These are phyloP conservation scores for Brettanomyces custersianus DNA, from an alignment of 805 yeast species.

Conservation along the genomic window DNA sequence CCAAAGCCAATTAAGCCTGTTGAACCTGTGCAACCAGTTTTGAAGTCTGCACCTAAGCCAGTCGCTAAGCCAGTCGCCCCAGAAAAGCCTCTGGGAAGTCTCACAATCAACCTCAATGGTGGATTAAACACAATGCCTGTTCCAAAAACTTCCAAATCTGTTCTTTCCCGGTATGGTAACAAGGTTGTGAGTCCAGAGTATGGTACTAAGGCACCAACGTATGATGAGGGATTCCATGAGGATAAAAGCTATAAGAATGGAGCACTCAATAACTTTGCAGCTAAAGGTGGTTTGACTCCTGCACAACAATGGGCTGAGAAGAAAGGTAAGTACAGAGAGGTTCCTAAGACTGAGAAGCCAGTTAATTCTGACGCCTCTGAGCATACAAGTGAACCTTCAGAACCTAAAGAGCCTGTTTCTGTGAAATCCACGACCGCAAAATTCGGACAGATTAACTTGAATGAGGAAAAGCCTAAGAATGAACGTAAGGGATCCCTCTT, in stretches of 20 bases:
- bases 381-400: background rate
- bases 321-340: constrained; percentile 55
- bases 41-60: background rate
- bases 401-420: constrained; percentile 20
- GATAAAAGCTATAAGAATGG: constrained; percentile 41
- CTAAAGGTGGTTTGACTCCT: constrained; percentile 77
- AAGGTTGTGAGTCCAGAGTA: constrained; percentile 25
- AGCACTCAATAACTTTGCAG: constrained; percentile 56
- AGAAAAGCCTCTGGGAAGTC: constrained; percentile 25
- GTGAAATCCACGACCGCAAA: constrained; percentile 25
- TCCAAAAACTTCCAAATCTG: constrained; percentile 44
- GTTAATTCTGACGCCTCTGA: constrained; percentile 18
- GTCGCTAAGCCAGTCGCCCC: constrained; percentile 26
- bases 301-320: constrained; percentile 95
- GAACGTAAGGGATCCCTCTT: constrained; percentile 15
- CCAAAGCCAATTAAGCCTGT: constrained; percentile 11
- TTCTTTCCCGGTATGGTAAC: constrained; percentile 39
- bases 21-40: constrained; percentile 21
- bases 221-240: constrained; percentile 6
- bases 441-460: constrained; percentile 20
- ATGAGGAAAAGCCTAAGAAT: constrained; percentile 15
- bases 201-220: constrained; percentile 26
- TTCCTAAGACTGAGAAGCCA: constrained; percentile 24
- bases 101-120: constrained; percentile 31
- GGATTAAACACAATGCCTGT: constrained; percentile 57